Percentiles rank a stretch among this genome's conserved stretches.
Conservation (phyloP, 345 rosid species). For the Tarenaya hassleriana region DNA sequence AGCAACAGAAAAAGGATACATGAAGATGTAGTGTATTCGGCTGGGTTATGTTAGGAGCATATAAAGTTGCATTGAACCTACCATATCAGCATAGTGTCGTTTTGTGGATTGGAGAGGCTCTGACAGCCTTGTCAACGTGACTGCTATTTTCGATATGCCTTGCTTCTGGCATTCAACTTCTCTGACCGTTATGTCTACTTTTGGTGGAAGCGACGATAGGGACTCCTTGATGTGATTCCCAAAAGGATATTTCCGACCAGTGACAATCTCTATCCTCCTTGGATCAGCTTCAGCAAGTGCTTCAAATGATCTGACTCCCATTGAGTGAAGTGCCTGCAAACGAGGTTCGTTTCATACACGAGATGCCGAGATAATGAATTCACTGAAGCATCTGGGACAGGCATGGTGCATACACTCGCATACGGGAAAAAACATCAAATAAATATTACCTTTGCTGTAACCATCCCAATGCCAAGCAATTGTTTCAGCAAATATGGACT, state of each 20-base stretch:
- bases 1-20: constrained; percentile 3
- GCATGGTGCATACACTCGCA: constrained; percentile 3
- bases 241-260: constrained; percentile 87
- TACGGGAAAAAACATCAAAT: constrained; percentile 4
- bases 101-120: constrained; percentile 48
- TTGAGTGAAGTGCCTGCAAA: constrained; percentile 72
- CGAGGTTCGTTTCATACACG: constrained; percentile 16
- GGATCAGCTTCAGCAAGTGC: constrained; percentile 90
- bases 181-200: constrained; percentile 55
- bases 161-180: constrained; percentile 53
- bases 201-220: constrained; percentile 74
- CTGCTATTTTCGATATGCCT: constrained; percentile 47
- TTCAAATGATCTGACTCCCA: constrained; percentile 86
- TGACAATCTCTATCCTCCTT: constrained; percentile 86
- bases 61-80: constrained; percentile 24
- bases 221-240: constrained; percentile 97
- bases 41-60: neutral
- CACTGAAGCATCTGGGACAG: constrained; percentile 4
- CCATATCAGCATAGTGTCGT: constrained; percentile 95
- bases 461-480: constrained; percentile 94
- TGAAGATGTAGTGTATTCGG: constrained; percentile 5
- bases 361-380: neutral
- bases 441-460: constrained; percentile 78
- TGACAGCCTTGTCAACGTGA: constrained; percentile 72
- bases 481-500: constrained; percentile 90